These are phyloP conservation scores for Heteromeles arbutifolia DNA, from an alignment of 306 rosid genomes.

Conservation along the genomic window DNA sequence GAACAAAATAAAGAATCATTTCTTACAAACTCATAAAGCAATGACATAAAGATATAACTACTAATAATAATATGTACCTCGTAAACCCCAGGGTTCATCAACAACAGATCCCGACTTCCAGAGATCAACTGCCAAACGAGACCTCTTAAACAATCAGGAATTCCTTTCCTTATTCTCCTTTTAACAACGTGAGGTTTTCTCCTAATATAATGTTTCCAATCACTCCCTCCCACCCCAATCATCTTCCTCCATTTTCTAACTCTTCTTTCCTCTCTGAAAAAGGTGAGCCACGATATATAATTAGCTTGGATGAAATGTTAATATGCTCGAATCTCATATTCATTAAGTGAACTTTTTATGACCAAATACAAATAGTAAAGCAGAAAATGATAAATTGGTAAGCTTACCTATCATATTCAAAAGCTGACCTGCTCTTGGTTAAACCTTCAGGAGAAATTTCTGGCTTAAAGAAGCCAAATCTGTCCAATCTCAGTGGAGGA, in stretches of 20 bases:
- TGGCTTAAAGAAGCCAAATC: conserved; percentile 82
- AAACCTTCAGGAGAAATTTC: conserved; percentile 55
- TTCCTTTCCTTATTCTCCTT: conserved; percentile 96
- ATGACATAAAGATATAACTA: background rate
- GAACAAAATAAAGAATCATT: background rate
- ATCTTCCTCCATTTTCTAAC: conserved; percentile 99
- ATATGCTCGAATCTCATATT: background rate
- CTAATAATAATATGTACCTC: conserved; percentile 52
- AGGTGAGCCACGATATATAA: background rate
- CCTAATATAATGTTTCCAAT: conserved; percentile 88
- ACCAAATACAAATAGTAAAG: background rate
- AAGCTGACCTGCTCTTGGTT: conserved; percentile 45
- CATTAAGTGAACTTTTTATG: background rate
- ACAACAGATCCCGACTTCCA: conserved; percentile 90
- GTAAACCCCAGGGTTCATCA: conserved; percentile 98
- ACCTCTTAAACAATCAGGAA: conserved; percentile 98
- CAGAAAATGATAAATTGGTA: background rate
- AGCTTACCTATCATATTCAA: conserved; percentile 54
- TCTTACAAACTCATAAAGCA: background rate
- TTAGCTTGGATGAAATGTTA: background rate
- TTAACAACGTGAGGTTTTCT: conserved; percentile 85
- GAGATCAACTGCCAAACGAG: conserved; percentile 99
- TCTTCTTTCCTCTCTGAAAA: conserved; percentile 68
- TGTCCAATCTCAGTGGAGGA: conserved; percentile 70
- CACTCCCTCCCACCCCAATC: conserved; percentile 99